Conservation (phyloP, 1,284 basidiomycete genomes). For the Trametes pubescens region DNA sequence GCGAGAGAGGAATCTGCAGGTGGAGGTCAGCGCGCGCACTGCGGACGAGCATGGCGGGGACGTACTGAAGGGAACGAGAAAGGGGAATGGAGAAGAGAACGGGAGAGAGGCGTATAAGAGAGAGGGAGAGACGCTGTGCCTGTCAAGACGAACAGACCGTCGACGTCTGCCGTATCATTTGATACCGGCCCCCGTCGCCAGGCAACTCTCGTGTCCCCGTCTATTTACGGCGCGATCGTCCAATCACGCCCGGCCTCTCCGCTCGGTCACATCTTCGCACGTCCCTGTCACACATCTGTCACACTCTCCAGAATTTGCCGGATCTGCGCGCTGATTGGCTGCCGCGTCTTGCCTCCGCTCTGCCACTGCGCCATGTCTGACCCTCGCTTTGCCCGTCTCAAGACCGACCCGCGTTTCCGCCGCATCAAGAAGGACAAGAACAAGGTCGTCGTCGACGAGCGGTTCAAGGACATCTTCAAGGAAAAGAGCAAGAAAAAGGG, state of each 20-base stretch:
- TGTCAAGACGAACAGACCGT: slow-evolving; percentile 4
- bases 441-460: slow-evolving; percentile 92
- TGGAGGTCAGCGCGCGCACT: slow-evolving; percentile 22
- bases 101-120: slow-evolving; percentile 40
- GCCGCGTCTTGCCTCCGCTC: slow-evolving; percentile 12
- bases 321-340: slow-evolving; percentile 35
- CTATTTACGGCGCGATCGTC: slow-evolving; percentile 14
- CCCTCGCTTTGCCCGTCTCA: slow-evolving; percentile 86
- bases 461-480: slow-evolving; percentile 89
- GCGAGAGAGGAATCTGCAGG: slow-evolving; percentile 40
- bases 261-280: slow-evolving; percentile 1
- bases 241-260: background rate
- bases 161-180: slow-evolving; percentile 28
- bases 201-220: slow-evolving; percentile 20
- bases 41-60: slow-evolving; percentile 33
- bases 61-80: slow-evolving; percentile 46
- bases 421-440: slow-evolving; percentile 80
- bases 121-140: slow-evolving; percentile 28
- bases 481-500: slow-evolving; percentile 55
- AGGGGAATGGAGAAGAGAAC: slow-evolving; percentile 31
- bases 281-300: slow-evolving; percentile 6
- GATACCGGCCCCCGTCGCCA: slow-evolving; percentile 28
- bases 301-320: slow-evolving; percentile 29
- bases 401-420: slow-evolving; percentile 94
- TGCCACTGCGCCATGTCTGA: slow-evolving; percentile 67